These are phyloP conservation scores for Lasiodiplodia hormozganensis DNA, from an alignment of 2,329 filamentous ascomycete species.

Conservation along the genomic window DNA sequence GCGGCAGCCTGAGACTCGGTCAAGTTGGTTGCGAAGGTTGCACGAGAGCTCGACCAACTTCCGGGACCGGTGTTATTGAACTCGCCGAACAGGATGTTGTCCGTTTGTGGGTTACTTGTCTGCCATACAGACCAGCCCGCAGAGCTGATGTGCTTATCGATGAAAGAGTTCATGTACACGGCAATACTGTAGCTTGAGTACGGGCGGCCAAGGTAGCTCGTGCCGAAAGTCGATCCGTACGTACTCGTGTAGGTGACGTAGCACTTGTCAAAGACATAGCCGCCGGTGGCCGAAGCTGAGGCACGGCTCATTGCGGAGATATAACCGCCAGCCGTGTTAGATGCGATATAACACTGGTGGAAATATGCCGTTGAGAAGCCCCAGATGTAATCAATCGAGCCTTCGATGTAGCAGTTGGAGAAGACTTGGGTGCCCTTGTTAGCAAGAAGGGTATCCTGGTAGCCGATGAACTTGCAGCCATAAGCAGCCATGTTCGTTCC, in stretches of 20 bases:
- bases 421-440: constrained; percentile 52
- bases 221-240: constrained; percentile 42
- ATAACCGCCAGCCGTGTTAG: constrained; percentile 31
- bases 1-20: constrained; percentile 43
- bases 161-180: constrained; percentile 54
- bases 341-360: constrained; percentile 4
- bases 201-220: constrained; percentile 57
- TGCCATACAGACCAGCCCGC: constrained; percentile 58
- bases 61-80: constrained; percentile 60
- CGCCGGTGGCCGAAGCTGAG: constrained; percentile 43
- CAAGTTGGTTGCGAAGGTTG: constrained; percentile 46
- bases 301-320: constrained; percentile 38
- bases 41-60: constrained; percentile 37
- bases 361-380: constrained; percentile 54
- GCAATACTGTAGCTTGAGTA: constrained; percentile 57
- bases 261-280: constrained; percentile 62
- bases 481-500: constrained; percentile 59
- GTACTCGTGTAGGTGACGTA: constrained; percentile 48
- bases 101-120: constrained; percentile 45
- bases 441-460: constrained; percentile 58
- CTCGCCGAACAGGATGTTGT: constrained; percentile 46
- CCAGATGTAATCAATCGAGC: constrained; percentile 65
- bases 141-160: constrained; percentile 62
- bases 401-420: constrained; percentile 61
- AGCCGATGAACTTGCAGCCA: constrained; percentile 59